These are phyloP conservation scores for Phytophthora tubulina DNA, from an alignment of 352 stramenopile genomes.

Conservation along the genomic window DNA sequence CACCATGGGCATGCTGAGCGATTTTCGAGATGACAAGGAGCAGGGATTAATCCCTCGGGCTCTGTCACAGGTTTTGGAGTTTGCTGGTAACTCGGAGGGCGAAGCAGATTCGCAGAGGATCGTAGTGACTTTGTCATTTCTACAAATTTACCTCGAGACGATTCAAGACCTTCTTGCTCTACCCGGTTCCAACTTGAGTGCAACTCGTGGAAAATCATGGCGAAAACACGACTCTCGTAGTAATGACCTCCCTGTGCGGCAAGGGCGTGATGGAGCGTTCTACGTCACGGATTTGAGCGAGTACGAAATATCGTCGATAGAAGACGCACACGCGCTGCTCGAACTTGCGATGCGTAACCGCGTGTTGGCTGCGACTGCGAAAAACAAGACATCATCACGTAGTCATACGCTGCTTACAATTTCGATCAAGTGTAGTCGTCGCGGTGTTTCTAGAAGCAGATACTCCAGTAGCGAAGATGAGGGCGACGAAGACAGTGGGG, in stretches of 20 bases:
- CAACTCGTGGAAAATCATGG: constrained; percentile 3
- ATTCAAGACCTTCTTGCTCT: constrained; percentile 70
- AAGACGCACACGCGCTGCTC: constrained; percentile 59
- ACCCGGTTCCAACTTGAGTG: constrained; percentile 10
- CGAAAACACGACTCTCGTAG: constrained; percentile 6
- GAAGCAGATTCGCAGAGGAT: constrained; percentile 9
- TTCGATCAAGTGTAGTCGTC: constrained; percentile 41
- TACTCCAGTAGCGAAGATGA: constrained; percentile 24
- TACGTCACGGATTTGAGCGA: constrained; percentile 70
- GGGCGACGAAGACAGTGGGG: constrained; percentile 12
- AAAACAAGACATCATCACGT: constrained; percentile 77
- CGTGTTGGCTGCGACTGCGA: constrained; percentile 60
- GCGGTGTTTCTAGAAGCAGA: constrained; percentile 9
- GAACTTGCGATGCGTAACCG: constrained; percentile 61
- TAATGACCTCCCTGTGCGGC: constrained; percentile 58
- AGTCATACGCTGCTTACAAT: constrained; percentile 80
- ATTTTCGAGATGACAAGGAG: constrained; percentile 40
- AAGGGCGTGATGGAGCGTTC: constrained; percentile 57
- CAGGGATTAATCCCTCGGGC: constrained; percentile 75
- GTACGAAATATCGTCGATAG: constrained; percentile 56
- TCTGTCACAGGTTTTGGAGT: constrained; percentile 58
- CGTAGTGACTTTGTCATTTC: constrained; percentile 61
- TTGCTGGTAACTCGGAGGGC: constrained; percentile 26
- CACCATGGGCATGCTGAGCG: constrained; percentile 78
- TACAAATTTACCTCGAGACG: constrained; percentile 84